Evolutionary conservation across 768 basidiomycete species (phyloP), one percentile per base, ranked within the genome.

Genomic region (Auriscalpium orientale): DNA sequence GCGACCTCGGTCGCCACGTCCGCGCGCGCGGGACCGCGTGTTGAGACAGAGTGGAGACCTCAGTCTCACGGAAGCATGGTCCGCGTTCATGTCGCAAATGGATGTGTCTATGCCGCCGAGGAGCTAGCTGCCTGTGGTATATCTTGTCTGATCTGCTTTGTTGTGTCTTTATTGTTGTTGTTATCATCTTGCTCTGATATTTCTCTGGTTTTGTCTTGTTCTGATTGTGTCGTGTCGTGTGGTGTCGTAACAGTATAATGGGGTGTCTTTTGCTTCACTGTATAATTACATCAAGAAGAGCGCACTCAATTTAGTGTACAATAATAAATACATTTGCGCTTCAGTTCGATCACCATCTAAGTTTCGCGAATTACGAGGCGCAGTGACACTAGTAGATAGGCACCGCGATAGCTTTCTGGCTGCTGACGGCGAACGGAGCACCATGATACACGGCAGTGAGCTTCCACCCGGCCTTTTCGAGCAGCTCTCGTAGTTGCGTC

Each of bases 61-160:
- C 48, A 54, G 55, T 15, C 58, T 56, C 50, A 54, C 55, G 12
- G 58, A 59, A 8, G 60, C 58, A 15, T 53, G 58, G 58, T 54
- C 53, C 11, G 56, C 57, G 35, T 53, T 55, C 40, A 47, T 60
- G 44, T 47, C 36, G 21, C 56, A 56, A 46, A 62, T 56, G 55
- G 55, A 54, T 46, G 38, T 48, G 43, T 43, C 33, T 4, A 33
- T 49, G 48, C 48, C 48, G 21, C 12, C 21, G 48, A 33, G 34
- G 50, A 37, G 34, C 36, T 12, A 28, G 28, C 47, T 16, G 18
- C 11, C 28, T 20, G 21, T 13, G 47, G 16, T 20, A 33, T 20
- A 33, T 20, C 47, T 43, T 18, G 18, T 8, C 18, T 43, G 9
- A 43, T 8, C 40, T 28, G 28, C 28, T 28, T 28, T 28, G 40